Conservation (phyloP, 495 filamentous ascomycete genomes). For the Aspergillus leporis region DNA sequence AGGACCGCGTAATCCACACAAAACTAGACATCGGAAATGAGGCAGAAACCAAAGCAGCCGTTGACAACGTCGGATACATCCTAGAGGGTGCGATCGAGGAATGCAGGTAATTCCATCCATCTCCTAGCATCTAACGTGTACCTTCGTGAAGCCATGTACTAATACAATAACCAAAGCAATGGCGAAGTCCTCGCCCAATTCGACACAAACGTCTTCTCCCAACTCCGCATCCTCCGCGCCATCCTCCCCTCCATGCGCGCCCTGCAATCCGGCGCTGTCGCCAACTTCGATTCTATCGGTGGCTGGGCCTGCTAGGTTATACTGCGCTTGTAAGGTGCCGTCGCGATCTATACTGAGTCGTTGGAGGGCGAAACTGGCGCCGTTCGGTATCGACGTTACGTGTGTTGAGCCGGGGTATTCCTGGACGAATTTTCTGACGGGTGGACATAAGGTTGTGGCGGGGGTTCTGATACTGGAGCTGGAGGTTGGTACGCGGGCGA, state of each 20-base stretch:
- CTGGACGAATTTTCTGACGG: constrained; percentile 39
- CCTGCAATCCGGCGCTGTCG: constrained; percentile 43
- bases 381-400: constrained; percentile 45
- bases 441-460: constrained; percentile 11
- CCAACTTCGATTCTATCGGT: constrained; percentile 34
- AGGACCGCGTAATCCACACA: constrained; percentile 33
- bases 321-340: constrained; percentile 49
- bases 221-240: constrained; percentile 44
- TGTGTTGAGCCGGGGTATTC: constrained; percentile 55
- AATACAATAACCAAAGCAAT: no score
- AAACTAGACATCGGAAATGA: constrained; percentile 40
- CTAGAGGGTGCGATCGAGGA: constrained; percentile 28
- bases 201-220: constrained; percentile 45
- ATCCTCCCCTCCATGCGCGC: constrained; percentile 49
- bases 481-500: constrained; percentile 15
- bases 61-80: constrained; percentile 46
- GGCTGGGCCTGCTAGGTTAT: constrained; percentile 31
- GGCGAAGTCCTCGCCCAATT: constrained; percentile 12
- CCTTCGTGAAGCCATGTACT: no score
- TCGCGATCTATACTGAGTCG: constrained; percentile 35
- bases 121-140: no score
- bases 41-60: constrained; percentile 25
- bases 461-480: constrained; percentile 30
- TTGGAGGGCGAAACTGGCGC: constrained; percentile 41
- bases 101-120: neutral